Evolutionary conservation across 345 rosid species (phyloP).

Genomic region (Rhodomyrtus tomentosa): DNA sequence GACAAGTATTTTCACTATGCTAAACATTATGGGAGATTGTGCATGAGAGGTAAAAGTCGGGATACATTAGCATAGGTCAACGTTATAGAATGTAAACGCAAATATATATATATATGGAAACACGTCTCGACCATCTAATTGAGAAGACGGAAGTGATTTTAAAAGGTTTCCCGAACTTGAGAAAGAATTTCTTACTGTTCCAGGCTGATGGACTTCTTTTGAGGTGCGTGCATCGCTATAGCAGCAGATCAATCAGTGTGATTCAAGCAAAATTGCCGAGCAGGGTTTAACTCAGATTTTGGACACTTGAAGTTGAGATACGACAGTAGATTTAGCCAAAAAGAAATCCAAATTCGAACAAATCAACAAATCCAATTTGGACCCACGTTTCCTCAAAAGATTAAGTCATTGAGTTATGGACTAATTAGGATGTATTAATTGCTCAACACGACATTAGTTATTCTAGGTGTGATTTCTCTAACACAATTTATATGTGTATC

Average conservation of each 20-base stretch:
- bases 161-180: neutral
- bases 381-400: accelerated
- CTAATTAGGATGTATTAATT: too few relatives aligned
- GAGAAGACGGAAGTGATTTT: neutral
- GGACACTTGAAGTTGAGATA: too few relatives aligned
- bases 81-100: neutral
- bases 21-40: neutral
- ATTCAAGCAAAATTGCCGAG: neutral
- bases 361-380: too few relatives aligned
- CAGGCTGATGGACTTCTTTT: neutral
- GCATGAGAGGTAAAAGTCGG: neutral
- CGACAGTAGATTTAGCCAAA: too few relatives aligned
- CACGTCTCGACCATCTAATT: neutral
- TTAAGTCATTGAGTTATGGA: too few relatives aligned
- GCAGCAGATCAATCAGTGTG: neutral
- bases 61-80: neutral
- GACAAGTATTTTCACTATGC: neutral
- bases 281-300: neutral
- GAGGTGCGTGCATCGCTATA: neutral
- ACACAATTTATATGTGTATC: too few relatives aligned
- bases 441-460: too few relatives aligned
- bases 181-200: neutral
- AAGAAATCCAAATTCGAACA: too few relatives aligned
- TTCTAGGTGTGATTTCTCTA: too few relatives aligned
- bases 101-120: neutral